Evolutionary conservation across 208 protist genomes (phyloP).

Genomic region (Leishmania guyanensis): DNA sequence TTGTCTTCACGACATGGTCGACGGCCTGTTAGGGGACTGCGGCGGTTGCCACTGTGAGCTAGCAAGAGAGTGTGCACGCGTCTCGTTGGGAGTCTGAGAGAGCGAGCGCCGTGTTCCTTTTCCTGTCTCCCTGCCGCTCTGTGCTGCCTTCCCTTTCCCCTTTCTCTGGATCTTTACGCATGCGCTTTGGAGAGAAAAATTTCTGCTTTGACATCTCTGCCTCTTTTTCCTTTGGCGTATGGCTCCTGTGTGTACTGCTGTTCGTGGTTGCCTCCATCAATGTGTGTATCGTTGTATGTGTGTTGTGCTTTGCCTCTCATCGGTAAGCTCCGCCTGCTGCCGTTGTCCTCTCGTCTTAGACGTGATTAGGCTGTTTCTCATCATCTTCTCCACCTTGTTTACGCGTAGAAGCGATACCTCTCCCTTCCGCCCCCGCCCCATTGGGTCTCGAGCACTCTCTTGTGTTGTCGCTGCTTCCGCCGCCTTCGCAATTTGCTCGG

Average conservation of each 20-base stretch:
- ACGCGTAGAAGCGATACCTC: neutral
- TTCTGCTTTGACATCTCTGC: neutral
- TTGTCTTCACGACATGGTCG: neutral
- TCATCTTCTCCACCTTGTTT: neutral
- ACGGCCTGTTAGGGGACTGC: neutral
- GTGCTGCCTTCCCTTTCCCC: neutral
- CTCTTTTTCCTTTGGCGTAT: neutral
- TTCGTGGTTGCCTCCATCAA: too few relatives aligned
- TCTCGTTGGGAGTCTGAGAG: neutral
- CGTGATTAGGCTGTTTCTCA: too few relatives aligned
- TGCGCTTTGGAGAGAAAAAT: neutral
- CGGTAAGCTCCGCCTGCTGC: too few relatives aligned
- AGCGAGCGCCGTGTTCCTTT: neutral
- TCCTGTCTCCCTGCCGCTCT: neutral
- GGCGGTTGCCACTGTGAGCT: neutral
- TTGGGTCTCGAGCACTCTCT: neutral
- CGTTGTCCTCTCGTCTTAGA: too few relatives aligned
- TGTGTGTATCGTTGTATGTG: too few relatives aligned
- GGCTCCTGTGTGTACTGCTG: too few relatives aligned
- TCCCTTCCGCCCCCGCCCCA: neutral
- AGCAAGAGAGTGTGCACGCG: neutral
- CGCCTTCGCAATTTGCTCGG: neutral
- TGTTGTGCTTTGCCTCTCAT: too few relatives aligned
- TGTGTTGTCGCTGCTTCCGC: neutral
- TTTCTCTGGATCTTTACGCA: neutral